These are phyloP conservation scores for Coemansia sp. DNA, from an alignment of 192 early-diverging fungal genomes.

Conservation along the genomic window DNA sequence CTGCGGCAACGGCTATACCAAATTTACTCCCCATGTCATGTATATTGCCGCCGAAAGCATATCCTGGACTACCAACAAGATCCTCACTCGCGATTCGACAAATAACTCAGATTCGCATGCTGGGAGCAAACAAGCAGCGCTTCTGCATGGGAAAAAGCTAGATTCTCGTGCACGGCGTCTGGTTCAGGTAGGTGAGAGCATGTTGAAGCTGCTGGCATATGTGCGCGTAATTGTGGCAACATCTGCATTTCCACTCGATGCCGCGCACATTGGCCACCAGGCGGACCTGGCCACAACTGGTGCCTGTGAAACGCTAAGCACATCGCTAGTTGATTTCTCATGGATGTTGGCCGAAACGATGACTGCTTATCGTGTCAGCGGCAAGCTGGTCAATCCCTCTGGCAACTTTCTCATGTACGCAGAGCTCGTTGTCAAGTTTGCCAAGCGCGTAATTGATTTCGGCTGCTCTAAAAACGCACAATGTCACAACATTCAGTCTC, in stretches of 20 bases:
- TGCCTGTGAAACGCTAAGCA: slow-evolving; percentile 28
- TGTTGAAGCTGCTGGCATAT: slow-evolving; percentile 34
- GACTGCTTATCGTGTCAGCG: slow-evolving; percentile 26
- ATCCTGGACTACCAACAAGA: slow-evolving; percentile 27
- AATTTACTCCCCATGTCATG: slow-evolving; percentile 27
- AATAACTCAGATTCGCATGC: background rate
- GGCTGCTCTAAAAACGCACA: slow-evolving; percentile 12
- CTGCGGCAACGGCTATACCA: slow-evolving; percentile 31
- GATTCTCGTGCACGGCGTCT: slow-evolving; percentile 41
- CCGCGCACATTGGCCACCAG: background rate
- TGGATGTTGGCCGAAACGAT: slow-evolving; percentile 42
- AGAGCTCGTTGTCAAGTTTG: slow-evolving; percentile 34
- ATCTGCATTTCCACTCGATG: slow-evolving; percentile 9
- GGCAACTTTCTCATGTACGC: slow-evolving; percentile 31
- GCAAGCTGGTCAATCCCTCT: slow-evolving; percentile 23
- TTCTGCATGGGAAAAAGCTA: slow-evolving; percentile 25
- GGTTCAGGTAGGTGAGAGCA: slow-evolving; percentile 29
- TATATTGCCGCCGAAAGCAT: slow-evolving; percentile 43
- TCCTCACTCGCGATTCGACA: background rate
- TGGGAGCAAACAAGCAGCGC: background rate
- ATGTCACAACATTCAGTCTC: background rate
- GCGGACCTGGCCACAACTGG: background rate
- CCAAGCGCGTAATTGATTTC: slow-evolving; percentile 31
- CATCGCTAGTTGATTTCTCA: slow-evolving; percentile 45
- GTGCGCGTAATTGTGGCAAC: slow-evolving; percentile 15